Base-by-base conservation (phyloP, 169 alveolate genomes). In the Besnoitia besnoiti region DNA sequence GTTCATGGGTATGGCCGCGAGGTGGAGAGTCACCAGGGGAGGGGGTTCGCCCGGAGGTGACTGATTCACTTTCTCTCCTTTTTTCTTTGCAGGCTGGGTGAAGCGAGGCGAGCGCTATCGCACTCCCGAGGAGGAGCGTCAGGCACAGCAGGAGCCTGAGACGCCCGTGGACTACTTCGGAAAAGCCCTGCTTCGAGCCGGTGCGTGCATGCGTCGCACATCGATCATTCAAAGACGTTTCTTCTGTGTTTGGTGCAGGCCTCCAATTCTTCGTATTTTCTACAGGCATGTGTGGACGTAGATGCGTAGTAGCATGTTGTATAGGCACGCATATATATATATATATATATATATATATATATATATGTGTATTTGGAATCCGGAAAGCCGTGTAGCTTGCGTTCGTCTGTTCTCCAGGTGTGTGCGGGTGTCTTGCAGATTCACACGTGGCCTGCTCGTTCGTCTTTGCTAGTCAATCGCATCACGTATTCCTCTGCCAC, bases 81-180 rank as follows among this genome's bases (percentile, higher is more conserved):
- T 16, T 59, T 59, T 87, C 40, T 44, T 35, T 61, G 89, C 87
- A 91, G 94, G 94, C 39, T 94, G 96, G 61, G 95, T 50, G 51
- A 90, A 35, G 97, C 96, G 95, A 0, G 95, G 93, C 37, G 92
- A 37, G 51, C 90, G 95, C 47, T 93, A 90, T 87, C 84, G 88
- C 77, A 93, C 93, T 12, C 93, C 92, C 21, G 92, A 93, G n/a
- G 92, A 88, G 46, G 94, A 93, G 85, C 91, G 59, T 30, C 40
- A 44, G 42, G 91, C 77, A 39, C 47, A 84, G 40, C 82, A 50
- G 21, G 90, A 92, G 27, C 92, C 79, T 0, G 94, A 50, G 90
- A 96, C 82, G 95, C 96, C 93, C 96, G 98, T 33, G 87, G 97
- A 94, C 96, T 97, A 95, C 95, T 98, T 75, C 85, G 95, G 95